Conservation (phyloP, 2,329 filamentous ascomycete species). For the Colletotrichum tanaceti region DNA sequence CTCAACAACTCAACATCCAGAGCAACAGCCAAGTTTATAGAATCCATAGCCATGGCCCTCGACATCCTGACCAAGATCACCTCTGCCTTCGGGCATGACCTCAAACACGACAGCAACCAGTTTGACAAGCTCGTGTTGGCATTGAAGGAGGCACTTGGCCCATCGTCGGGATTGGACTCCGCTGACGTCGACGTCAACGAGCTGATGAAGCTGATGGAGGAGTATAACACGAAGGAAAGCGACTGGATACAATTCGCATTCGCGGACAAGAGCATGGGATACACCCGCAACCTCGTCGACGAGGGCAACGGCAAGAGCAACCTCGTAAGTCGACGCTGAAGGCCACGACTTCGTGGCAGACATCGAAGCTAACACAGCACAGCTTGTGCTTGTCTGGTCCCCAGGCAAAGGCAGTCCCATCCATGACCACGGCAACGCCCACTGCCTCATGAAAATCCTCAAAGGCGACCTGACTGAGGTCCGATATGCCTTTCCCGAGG, state of each 20-base stretch:
- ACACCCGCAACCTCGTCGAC: conserved; percentile 91
- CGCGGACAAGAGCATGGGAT: conserved; percentile 74
- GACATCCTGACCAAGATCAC: conserved; percentile 47
- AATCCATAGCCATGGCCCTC: conserved; percentile 49
- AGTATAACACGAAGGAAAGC: conserved; percentile 74
- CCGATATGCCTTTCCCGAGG: conserved; percentile 78
- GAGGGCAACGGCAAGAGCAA: conserved; percentile 87
- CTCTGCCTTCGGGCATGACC: conserved; percentile 39
- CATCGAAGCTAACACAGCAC: conserved; percentile 42
- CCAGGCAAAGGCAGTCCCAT: conserved; percentile 86
- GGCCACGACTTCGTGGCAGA: conserved; percentile 46
- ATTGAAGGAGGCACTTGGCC: conserved; percentile 81
- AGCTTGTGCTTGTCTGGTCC: conserved; percentile 91
- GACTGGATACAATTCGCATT: conserved; percentile 84
- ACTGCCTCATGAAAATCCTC: conserved; percentile 93
- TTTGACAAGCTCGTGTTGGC: conserved; percentile 79
- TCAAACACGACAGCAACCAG: conserved; percentile 48
- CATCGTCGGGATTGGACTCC: conserved; percentile 83
- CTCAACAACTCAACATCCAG: conserved; percentile 11
- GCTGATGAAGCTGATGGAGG: conserved; percentile 77
- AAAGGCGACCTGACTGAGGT: conserved; percentile 84
- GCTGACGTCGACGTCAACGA: conserved; percentile 82
- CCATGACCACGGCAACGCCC: conserved; percentile 89
- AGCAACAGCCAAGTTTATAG: conserved; percentile 27
- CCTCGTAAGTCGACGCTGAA: conserved; percentile 62